Evolutionary conservation across 2,329 filamentous ascomycete species (phyloP).

Genomic region (Fusarium sororula): DNA sequence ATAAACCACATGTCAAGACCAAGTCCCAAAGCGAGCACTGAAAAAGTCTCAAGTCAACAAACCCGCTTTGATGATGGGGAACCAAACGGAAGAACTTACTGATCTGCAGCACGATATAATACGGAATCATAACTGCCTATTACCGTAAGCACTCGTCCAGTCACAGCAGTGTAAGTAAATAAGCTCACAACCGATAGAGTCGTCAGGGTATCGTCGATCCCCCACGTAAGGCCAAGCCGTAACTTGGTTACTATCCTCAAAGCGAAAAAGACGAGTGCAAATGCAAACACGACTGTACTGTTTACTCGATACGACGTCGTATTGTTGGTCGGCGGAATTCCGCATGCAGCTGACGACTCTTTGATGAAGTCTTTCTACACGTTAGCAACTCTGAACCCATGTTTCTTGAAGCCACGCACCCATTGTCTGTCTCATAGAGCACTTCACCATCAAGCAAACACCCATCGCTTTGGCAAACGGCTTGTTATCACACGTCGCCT

Average conservation of each 20-base stretch:
- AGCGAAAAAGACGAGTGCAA: not conserved
- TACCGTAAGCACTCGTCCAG: not conserved
- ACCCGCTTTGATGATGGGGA: too few relatives aligned
- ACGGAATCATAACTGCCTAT: not conserved
- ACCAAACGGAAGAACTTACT: not conserved
- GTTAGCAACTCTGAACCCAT: not conserved
- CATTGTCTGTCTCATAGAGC: conserved; percentile 1
- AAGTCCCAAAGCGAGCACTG: conserved; percentile 6
- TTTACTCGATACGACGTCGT: not conserved
- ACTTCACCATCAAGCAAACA: not conserved
- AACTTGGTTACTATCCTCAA: not conserved
- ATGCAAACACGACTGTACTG: not conserved
- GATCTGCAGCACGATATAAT: not conserved
- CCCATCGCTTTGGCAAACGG: not conserved
- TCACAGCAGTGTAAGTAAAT: rapidly evolving
- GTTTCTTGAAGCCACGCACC: not conserved
- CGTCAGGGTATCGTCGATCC: not conserved
- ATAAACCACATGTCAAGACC: conserved; percentile 19
- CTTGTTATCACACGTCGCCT: not conserved
- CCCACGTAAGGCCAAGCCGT: not conserved
- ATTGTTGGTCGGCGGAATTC: not conserved
- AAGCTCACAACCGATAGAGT: not conserved
- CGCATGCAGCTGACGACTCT: not conserved
- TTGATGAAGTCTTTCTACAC: conserved; percentile 3
- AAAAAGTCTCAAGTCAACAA: not conserved